Conservation (phyloP, 1,284 basidiomycete species). For the Sanghuangporus sanghuang region DNA sequence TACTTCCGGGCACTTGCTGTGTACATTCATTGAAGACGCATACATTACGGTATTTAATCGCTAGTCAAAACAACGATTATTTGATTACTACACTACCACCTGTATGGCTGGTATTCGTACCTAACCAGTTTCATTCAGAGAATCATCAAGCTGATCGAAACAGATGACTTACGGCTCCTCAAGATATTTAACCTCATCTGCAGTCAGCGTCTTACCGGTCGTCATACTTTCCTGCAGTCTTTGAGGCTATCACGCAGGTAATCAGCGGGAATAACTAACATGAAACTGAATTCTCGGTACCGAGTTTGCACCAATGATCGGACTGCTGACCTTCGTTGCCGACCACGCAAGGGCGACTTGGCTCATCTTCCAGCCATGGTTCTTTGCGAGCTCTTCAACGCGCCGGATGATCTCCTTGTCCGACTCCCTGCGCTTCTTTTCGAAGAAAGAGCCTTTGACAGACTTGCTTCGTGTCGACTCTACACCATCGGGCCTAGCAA, state of each 20-base stretch:
- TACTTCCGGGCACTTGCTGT: no score
- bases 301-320: slow-evolving; percentile 34
- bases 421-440: slow-evolving; percentile 24
- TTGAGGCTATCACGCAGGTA: not conserved
- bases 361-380: slow-evolving; percentile 34
- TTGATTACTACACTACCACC: not conserved
- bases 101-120: not conserved
- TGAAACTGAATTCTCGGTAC: slow-evolving; percentile 8
- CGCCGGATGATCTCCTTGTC: slow-evolving; percentile 35
- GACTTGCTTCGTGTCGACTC: slow-evolving; percentile 23
- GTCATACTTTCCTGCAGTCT: not conserved
- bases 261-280: not conserved
- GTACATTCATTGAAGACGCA: no score
- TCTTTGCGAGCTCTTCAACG: slow-evolving; percentile 35
- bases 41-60: no score
- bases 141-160: not conserved
- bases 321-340: slow-evolving; percentile 31
- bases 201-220: slow-evolving; percentile 6
- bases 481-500: slow-evolving; percentile 33
- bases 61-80: no score
- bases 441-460: slow-evolving; percentile 26
- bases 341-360: slow-evolving; percentile 40
- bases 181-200: slow-evolving; percentile 13
- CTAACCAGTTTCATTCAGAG: not conserved
- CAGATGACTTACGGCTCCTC: slow-evolving; percentile 13